Percentiles rank a stretch among this genome's conserved stretches.
Conservation (phyloP, 768 basidiomycete genomes). For the Termitomyces eurrhizus region DNA sequence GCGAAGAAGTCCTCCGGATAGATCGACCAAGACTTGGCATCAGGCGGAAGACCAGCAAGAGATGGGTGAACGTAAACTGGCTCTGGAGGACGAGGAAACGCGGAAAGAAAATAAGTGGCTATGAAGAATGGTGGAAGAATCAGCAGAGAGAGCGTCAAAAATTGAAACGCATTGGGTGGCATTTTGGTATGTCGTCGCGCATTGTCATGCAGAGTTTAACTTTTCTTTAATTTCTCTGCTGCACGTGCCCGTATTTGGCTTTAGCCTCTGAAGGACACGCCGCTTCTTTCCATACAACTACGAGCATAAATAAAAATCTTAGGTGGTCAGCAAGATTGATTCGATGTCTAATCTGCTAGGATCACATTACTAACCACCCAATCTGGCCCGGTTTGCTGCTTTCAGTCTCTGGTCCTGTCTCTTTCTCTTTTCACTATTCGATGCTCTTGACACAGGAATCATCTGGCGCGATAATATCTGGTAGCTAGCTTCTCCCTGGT, state of each 20-base stretch:
- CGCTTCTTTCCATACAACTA: neutral
- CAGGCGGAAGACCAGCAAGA: conserved; percentile 53
- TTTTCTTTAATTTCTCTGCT: neutral
- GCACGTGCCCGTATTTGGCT: conserved; percentile 8
- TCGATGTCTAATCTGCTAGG: conserved; percentile 3
- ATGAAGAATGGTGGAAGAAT: conserved; percentile 59
- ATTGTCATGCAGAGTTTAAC: neutral
- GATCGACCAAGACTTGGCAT: conserved; percentile 58
- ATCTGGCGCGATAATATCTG: conserved; percentile 6
- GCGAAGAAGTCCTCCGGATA: conserved; percentile 70
- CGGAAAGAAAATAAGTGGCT: conserved; percentile 55
- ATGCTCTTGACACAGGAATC: conserved; percentile 11
- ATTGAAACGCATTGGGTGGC: conserved; percentile 35
- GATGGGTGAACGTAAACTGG: conserved; percentile 50
- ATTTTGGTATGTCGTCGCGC: conserved; percentile 14
- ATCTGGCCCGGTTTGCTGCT: conserved; percentile 15
- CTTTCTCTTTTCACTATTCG: conserved; percentile 16
- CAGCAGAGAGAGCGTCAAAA: conserved; percentile 52
- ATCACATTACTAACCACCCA: conserved; percentile 20
- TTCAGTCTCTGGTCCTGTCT: conserved; percentile 21
- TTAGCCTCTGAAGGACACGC: neutral
- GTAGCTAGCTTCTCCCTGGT: conserved; percentile 14
- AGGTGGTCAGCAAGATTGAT: conserved; percentile 15
- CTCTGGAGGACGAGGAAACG: conserved; percentile 60
- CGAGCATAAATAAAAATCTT: neutral